Evolutionary conservation across 768 basidiomycete species (phyloP).

Genomic region (Suillus alpinus): DNA sequence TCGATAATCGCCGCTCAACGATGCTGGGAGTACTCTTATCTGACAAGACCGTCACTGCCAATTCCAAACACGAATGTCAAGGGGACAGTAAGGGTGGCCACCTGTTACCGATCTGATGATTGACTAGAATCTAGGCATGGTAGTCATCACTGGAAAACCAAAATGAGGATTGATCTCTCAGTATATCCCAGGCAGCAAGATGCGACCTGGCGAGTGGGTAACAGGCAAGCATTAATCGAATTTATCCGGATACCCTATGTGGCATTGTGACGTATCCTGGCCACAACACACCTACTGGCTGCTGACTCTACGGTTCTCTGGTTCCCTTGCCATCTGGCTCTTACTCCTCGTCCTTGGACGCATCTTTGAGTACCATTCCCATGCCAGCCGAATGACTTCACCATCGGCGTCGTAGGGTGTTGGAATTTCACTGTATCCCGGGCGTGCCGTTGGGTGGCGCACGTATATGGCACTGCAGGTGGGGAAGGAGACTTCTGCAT

Average conservation of each 20-base stretch:
- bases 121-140: background rate
- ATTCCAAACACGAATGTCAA: background rate
- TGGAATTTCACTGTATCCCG: constrained; percentile 92
- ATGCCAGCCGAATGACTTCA: constrained; percentile 84
- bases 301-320: constrained; percentile 54
- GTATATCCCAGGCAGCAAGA: background rate
- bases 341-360: constrained; percentile 67
- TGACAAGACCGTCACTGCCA: background rate
- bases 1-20: background rate
- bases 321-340: constrained; percentile 58
- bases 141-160: background rate
- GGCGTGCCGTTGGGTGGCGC: constrained; percentile 95
- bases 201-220: background rate
- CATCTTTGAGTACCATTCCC: constrained; percentile 90
- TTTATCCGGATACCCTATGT: background rate
- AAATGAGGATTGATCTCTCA: background rate
- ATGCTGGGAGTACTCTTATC: background rate
- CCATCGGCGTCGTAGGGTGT: constrained; percentile 97
- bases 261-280: background rate
- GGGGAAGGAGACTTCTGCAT: constrained; percentile 79
- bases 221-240: background rate
- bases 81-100: background rate
- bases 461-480: constrained; percentile 93
- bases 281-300: constrained; percentile 7
- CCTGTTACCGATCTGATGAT: background rate